phyloP scores from a whole-genome alignment of 768 basidiomycete genomes.

The Pulveroboletus ravenelii region DNA sequence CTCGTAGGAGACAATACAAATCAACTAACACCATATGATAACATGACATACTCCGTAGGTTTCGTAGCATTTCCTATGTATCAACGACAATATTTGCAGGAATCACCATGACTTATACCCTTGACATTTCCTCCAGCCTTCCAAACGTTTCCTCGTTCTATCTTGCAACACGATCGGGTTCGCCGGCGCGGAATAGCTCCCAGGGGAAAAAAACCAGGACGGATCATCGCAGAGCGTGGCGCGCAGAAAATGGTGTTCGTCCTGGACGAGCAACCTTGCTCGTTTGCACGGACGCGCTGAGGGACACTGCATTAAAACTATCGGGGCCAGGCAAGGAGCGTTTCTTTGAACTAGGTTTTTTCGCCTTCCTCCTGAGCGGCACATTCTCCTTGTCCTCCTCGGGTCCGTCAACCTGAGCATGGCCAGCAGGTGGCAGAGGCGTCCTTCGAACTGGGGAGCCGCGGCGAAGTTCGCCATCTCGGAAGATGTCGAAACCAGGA shows the following conservation, averaged over 20 bases:
- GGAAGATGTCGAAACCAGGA: constrained; percentile 60
- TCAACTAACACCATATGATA: constrained; percentile 29
- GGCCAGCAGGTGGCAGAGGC: constrained; percentile 1
- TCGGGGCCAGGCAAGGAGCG: constrained; percentile 7
- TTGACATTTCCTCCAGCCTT: neutral
- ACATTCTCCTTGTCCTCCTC: constrained; percentile 60
- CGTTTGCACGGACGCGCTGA: constrained; percentile 1
- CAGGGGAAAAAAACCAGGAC: neutral
- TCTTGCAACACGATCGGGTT: neutral
- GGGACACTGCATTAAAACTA: constrained; percentile 2
- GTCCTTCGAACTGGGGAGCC: neutral
- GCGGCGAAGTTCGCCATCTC: constrained; percentile 33
- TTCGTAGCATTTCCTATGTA: neutral
- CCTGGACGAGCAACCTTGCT: constrained; percentile 7
- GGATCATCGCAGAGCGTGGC: constrained; percentile 18
- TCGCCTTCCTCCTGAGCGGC: constrained; percentile 42
- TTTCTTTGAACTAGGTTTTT: constrained; percentile 34
- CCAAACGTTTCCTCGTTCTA: neutral
- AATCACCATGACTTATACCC: neutral
- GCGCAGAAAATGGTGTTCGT: constrained; percentile 14
- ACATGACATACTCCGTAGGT: constrained; percentile 22
- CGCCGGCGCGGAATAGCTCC: neutral
- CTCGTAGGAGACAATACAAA: constrained; percentile 28
- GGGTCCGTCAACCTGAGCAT: constrained; percentile 9
- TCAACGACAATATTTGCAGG: constrained; percentile 5